Base-by-base conservation (phyloP, 495 filamentous ascomycete species). In the Podospora bellae-mahoneyi region DNA sequence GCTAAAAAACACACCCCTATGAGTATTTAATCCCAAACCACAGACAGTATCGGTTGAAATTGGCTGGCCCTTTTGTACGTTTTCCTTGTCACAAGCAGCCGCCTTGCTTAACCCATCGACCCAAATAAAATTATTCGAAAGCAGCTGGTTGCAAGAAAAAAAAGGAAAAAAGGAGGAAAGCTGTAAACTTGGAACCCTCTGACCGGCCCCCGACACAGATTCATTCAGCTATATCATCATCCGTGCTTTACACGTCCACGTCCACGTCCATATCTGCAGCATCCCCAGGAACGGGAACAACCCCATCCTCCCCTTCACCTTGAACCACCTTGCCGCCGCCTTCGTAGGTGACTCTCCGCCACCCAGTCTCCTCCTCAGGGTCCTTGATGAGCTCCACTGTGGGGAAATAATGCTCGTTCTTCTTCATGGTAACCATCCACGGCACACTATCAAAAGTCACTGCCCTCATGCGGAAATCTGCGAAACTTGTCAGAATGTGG, bases 381-480 rank as follows among this genome's bases (percentile, higher is more conserved):
- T 94, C 91, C 74, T 94, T 93, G 74, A 90, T 85, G 77, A 92
- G 93, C 78, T 96, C 92, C 76, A 92, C 90, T 68, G 91, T 94
- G 13, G 92, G 92, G 85, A 96, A 96, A 76, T 99, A 99, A 78
- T 99, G 95, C 77, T 99, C 96, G 77, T 96, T 96, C 88, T 99
- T 99, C 88, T 99, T 99, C 89, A 99, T 97, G 28, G 94, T 97
- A 20, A 95, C 91, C 27, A 98, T 92, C 91, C 94, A 99, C 16
- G 93, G 94, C 18, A 98, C 93, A 69, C 95, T 96, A 76, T 99
- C 95, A 74, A 98, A 99, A 2, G 95, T 98, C 75, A 97, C 91
- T 10, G 94, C 92, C 69, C 91, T 90, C 16, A 99, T 84, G 26
- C 96, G 87, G 88, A 99, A 97, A 81, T 99, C 86, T 88, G 66